A percentile compares a stretch with the other conserved stretches of the same genome.
Evolutionary conservation across 2,329 filamentous ascomycete genomes (phyloP).

Genomic region (Aspergillus sp.): DNA sequence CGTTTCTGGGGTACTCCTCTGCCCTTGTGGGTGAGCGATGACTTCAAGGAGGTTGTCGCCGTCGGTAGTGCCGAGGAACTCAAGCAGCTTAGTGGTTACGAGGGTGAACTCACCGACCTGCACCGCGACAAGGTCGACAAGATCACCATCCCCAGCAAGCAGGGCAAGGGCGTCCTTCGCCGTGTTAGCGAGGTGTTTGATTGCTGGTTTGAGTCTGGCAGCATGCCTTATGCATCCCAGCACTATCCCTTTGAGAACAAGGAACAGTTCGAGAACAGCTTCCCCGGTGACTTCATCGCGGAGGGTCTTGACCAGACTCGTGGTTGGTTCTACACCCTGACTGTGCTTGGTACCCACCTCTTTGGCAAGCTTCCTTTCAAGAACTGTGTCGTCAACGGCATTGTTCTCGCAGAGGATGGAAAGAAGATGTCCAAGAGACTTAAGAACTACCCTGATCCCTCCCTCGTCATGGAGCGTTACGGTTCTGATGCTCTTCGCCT

Average conservation of each 20-base stretch:
- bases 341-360: constrained; percentile 83
- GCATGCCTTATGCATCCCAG: constrained; percentile 88
- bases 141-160: constrained; percentile 89
- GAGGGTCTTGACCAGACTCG: constrained; percentile 92
- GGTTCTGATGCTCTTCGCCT: constrained; percentile 89
- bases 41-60: constrained; percentile 82
- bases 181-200: constrained; percentile 90
- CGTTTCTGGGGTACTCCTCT: constrained; percentile 95
- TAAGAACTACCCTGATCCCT: constrained; percentile 93
- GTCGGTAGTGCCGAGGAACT: constrained; percentile 83
- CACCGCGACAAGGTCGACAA: constrained; percentile 92
- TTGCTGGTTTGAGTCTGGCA: constrained; percentile 96
- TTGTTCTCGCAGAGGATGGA: constrained; percentile 88
- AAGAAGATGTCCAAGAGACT: constrained; percentile 99
- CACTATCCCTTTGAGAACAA: constrained; percentile 93
- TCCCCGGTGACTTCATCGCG: constrained; percentile 92
- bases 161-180: constrained; percentile 79
- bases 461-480: constrained; percentile 79
- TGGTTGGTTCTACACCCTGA: constrained; percentile 95
- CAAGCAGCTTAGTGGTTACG: constrained; percentile 80
- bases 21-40: constrained; percentile 88
- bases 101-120: constrained; percentile 79
- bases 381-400: constrained; percentile 95
- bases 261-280: constrained; percentile 75
- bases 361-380: constrained; percentile 85